Evolutionary conservation across 164 flowering plant genomes (phyloP), one percentile per base, ranked within the genome.

Genomic region (Stephania japonica): DNA sequence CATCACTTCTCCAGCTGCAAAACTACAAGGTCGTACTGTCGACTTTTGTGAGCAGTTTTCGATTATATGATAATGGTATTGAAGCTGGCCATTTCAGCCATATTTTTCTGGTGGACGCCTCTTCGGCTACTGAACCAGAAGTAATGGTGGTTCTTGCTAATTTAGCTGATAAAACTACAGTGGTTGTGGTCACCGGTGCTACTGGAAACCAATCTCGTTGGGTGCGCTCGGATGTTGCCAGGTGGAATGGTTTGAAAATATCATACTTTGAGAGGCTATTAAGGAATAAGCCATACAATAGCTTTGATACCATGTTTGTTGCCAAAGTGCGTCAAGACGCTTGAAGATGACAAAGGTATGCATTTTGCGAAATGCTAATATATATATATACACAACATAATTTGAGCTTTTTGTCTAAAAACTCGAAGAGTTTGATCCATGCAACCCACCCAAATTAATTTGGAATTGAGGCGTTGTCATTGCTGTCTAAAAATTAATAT

Each of bases 41-140:
- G 0, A 85, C 90, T n/a, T 85, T 42, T 42, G 63, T 84, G 41
- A 87, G 85, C 49, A 81, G 84, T 75, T 80, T 74, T 69, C 75
- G 90, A 70, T 77, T 87, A 12, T 70, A 73, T 27, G 42, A 42
- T 41, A 74, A 74, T 59, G 86, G 88, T 24, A 73, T 85, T 27
- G 5, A 42, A 27, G 76, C 83, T 19, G 86, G 85, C 27, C 87
- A 87, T 70, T 87, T 87, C 67, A 84, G 79, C 69, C 87, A 87
- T 74, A 84, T 87, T 26, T 85, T 85, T 63, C 65, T 85, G 65
- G 79, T 87, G 50, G 87, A 85, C 75, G 82, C 82, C 24, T 81
- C 85, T 56, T 78, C 78, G 42, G 82, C 78, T 24, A 84, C 79
- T 38, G 87, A 87, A 73, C 90, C 87, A 9, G 87, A 87, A 71